Percentiles rank a stretch among this genome's conserved stretches.
Conservation (phyloP, 1,284 basidiomycete genomes). For the Ustilago crameri region DNA sequence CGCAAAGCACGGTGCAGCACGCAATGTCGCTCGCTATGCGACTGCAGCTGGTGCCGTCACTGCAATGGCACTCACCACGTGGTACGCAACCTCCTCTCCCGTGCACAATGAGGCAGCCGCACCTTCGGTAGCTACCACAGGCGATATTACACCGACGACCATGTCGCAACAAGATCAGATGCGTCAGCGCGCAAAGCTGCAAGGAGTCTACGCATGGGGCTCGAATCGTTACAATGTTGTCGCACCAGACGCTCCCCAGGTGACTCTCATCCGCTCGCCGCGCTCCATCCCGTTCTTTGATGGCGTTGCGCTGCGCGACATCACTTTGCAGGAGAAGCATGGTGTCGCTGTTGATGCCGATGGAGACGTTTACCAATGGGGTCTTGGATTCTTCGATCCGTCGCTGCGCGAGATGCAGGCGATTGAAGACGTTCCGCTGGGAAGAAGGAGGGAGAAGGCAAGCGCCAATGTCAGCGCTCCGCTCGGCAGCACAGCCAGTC, state of each 20-base stretch:
- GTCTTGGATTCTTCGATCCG: slow-evolving; percentile 65
- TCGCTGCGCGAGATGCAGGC: slow-evolving; percentile 36
- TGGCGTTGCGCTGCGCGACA: slow-evolving; percentile 62
- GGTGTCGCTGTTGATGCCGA: slow-evolving; percentile 70
- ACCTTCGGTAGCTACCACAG: slow-evolving; percentile 22
- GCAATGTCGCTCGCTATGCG: slow-evolving; percentile 9
- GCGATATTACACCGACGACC: slow-evolving; percentile 31
- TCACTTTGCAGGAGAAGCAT: slow-evolving; percentile 61
- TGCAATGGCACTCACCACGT: slow-evolving; percentile 27
- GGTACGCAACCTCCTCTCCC: slow-evolving; percentile 28
- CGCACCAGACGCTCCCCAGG: slow-evolving; percentile 52
- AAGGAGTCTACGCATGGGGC: slow-evolving; percentile 62
- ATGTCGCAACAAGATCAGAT: slow-evolving; percentile 61
- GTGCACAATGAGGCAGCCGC: slow-evolving; percentile 34
- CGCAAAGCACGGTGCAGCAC: no score
- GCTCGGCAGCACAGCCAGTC: slow-evolving; percentile 26
- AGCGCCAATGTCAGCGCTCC: slow-evolving; percentile 49
- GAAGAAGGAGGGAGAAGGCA: slow-evolving; percentile 43
- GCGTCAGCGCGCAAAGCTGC: slow-evolving; percentile 44
- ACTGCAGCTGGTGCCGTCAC: slow-evolving; percentile 19
- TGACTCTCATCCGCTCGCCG: slow-evolving; percentile 53
- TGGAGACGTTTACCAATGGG: slow-evolving; percentile 74
- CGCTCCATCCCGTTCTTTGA: slow-evolving; percentile 62
- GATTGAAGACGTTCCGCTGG: slow-evolving; percentile 56
- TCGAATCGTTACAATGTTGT: slow-evolving; percentile 64